phyloP scores from a whole-genome alignment of 2,329 filamentous ascomycete genomes.

The Epichloe glyceriae region DNA sequence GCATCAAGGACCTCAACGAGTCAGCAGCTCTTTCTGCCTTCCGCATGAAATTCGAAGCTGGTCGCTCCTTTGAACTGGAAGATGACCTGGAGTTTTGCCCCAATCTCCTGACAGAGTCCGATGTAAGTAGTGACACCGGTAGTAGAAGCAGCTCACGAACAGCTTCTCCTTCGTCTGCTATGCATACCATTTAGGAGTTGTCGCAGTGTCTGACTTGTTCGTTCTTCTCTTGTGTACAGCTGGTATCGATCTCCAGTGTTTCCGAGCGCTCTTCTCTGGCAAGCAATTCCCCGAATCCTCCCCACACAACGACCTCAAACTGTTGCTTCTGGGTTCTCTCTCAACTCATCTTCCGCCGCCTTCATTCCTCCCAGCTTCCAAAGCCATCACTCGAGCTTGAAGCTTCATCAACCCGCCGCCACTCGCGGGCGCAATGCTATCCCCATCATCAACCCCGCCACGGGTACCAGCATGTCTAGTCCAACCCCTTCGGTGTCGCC shows the following conservation, averaged over 20 bases:
- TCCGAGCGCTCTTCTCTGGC: constrained; percentile 93
- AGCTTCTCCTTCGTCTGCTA: constrained; percentile 1
- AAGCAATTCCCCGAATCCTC: constrained; percentile 90
- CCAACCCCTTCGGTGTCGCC: constrained; percentile 64
- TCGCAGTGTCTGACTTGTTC: constrained; percentile 20
- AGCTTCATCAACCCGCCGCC: constrained; percentile 82
- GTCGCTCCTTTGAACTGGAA: constrained; percentile 86
- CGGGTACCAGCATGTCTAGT: constrained; percentile 76
- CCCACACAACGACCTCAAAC: constrained; percentile 74
- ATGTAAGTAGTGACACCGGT: constrained; percentile 48
- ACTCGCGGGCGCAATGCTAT: constrained; percentile 89
- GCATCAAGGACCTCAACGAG: constrained; percentile 76
- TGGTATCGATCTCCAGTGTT: constrained; percentile 82
- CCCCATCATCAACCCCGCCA: constrained; percentile 92
- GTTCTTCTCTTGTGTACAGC: constrained; percentile 34
- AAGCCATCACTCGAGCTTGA: constrained; percentile 52
- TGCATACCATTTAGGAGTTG: not conserved
- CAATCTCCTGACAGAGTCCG: constrained; percentile 78
- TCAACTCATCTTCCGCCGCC: constrained; percentile 53
- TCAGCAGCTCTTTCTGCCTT: constrained; percentile 64
- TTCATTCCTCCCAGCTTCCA: constrained; percentile 55
- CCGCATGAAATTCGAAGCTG: constrained; percentile 79
- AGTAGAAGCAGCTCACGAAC: not conserved
- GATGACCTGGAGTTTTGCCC: constrained; percentile 96
- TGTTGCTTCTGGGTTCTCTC: constrained; percentile 63